Percentiles rank a stretch among this genome's conserved stretches.
Conservation (phyloP, 371 early-diverging fungal genomes). For the Cladochytrium tenue region DNA sequence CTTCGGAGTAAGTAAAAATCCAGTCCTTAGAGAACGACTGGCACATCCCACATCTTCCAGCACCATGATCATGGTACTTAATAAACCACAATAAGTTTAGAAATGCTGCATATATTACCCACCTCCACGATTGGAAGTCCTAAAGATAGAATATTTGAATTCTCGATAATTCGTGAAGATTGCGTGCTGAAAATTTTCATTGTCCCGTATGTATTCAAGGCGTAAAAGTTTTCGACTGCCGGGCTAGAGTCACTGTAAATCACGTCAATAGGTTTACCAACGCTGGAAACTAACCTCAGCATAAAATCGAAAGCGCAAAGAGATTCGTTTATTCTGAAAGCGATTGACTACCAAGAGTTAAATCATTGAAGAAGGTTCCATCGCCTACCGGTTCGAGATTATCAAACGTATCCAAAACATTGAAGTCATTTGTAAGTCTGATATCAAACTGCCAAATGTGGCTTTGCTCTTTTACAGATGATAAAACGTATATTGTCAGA, state of each 20-base stretch:
- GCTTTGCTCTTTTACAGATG: no score
- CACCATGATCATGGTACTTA: constrained; percentile 41
- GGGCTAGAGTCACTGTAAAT: constrained; percentile 1
- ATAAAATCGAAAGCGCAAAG: no score
- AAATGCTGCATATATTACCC: constrained; percentile 1
- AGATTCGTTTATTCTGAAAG: no score
- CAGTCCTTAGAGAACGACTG: constrained; percentile 35
- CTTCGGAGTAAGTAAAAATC: constrained; percentile 39
- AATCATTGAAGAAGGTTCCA: no score
- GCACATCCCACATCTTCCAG: constrained; percentile 8
- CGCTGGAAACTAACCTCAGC: no score
- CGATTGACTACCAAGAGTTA: no score
- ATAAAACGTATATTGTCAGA: no score
- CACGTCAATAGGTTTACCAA: no score
- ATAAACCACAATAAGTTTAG: neutral
- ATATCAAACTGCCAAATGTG: no score
- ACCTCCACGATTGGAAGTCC: constrained; percentile 21
- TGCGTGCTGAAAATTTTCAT: constrained; percentile 30
- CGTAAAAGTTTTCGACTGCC: constrained; percentile 31
- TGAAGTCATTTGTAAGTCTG: no score
- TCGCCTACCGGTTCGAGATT: no score
- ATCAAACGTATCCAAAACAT: no score
- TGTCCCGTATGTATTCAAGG: constrained; percentile 26
- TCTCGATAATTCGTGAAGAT: neutral
- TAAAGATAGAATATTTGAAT: neutral